Percentiles rank a stretch among this genome's conserved stretches.
Conservation (phyloP, 345 rosid species). For the Salix udensis region DNA sequence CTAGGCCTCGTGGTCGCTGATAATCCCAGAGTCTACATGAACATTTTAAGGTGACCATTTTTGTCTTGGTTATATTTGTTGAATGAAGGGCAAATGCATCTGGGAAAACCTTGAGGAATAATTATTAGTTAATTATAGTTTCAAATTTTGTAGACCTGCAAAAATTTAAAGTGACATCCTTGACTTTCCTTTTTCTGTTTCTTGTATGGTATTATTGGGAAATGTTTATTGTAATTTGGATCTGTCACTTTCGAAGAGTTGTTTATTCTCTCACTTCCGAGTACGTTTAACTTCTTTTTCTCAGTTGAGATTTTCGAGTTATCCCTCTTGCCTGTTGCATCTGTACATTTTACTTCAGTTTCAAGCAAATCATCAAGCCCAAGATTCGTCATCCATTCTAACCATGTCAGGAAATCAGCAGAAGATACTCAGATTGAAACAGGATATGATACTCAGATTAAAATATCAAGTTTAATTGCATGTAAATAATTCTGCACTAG, state of each 20-base stretch:
- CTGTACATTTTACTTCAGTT: too few species aligned
- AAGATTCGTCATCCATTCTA: too few species aligned
- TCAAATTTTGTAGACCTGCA: conserved; percentile 6
- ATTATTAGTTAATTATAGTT: neutral
- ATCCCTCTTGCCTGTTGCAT: neutral
- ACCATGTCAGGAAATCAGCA: too few species aligned
- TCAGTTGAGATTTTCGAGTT: neutral
- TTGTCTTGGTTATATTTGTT: conserved; percentile 1
- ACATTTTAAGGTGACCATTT: neutral
- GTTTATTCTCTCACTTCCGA: neutral
- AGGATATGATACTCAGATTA: too few species aligned
- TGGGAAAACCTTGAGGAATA: conserved; percentile 2
- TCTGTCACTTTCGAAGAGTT: neutral
- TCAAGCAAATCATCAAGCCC: too few species aligned
- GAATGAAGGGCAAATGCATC: neutral
- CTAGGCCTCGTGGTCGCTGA: conserved; percentile 21
- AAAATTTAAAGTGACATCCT: neutral
- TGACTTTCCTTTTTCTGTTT: neutral
- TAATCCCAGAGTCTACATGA: neutral
- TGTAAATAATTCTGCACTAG: too few species aligned
- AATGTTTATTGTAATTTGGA: neutral
- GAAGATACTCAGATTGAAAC: too few species aligned
- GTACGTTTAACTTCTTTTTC: neutral
- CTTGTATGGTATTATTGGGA: neutral
- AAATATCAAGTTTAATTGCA: too few species aligned